phyloP scores from a whole-genome alignment of 2,329 filamentous ascomycete genomes.

The Phialemonium atrogriseum region DNA sequence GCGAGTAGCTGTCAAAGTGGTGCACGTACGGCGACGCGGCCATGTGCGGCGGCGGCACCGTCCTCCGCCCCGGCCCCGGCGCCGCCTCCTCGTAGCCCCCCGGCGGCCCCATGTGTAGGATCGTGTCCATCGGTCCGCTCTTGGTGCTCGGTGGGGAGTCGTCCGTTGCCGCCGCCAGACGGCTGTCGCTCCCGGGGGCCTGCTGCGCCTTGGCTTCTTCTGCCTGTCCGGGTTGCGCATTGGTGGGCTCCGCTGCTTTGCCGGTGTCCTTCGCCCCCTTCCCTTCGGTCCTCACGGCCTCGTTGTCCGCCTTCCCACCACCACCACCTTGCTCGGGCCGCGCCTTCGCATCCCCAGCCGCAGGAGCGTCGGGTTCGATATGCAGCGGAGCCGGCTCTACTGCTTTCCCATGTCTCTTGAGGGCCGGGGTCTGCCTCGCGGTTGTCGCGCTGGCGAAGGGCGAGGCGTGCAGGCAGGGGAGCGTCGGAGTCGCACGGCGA shows the following conservation, averaged over 20 bases:
- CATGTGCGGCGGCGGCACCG: slow-evolving; percentile 53
- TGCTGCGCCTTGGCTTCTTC: neutral
- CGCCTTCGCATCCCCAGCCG: neutral
- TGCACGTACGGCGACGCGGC: slow-evolving; percentile 76
- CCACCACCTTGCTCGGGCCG: too few species aligned
- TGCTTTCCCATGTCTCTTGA: slow-evolving; percentile 1
- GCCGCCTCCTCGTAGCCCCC: slow-evolving; percentile 9
- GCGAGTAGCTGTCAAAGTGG: slow-evolving; percentile 89
- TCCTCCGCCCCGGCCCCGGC: slow-evolving; percentile 18
- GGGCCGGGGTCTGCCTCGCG: neutral
- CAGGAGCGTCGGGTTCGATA: neutral
- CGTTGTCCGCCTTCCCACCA: too few species aligned
- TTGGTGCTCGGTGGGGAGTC: too few species aligned
- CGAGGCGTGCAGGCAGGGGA: slow-evolving; percentile 2
- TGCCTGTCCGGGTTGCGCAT: neutral
- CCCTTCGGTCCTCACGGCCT: too few species aligned
- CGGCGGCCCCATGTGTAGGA: slow-evolving; percentile 31
- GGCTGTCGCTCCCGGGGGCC: neutral
- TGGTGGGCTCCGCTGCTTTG: too few species aligned
- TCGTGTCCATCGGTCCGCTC: slow-evolving; percentile 41
- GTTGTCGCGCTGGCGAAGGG: neutral
- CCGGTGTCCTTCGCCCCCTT: too few species aligned
- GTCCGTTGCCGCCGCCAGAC: neutral
- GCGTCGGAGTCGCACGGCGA: neutral
- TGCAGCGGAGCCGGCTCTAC: slow-evolving; percentile 1